Base-by-base conservation (phyloP, 768 basidiomycete genomes). In the Amyloporia xantha region DNA sequence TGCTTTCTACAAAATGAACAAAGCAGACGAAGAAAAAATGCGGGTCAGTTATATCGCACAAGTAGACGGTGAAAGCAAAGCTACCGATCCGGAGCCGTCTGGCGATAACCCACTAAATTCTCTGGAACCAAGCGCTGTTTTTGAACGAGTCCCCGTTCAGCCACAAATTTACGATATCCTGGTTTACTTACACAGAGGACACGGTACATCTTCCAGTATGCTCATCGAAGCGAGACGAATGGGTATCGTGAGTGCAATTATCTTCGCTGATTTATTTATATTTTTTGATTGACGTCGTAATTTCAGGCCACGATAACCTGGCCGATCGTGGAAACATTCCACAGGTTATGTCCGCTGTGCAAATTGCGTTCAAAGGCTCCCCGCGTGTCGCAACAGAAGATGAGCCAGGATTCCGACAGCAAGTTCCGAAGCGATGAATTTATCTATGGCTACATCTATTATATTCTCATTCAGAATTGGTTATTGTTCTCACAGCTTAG, bases 301-400 rank as follows among this genome's bases (percentile, higher is more conserved):
- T 43, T 35, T n/a, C 39, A 86, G 84, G 75, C 81, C 23, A 71
- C 70, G 20, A 75, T 86, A 47, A 84, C 83, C 6, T 86, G 82
- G 82, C 80, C 84, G 3, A 86, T 86, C 80, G 73, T 78, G 4
- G 84, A 86, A 60, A 73, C 78, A 30, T 86, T 85, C 63, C 68
- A 73, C 35, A 74, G 73, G 26, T 63, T 84, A 36, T 86, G 84
- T 55, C 84, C 83, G 0, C 50, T 72, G 19, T 76, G 74, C 63
- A 76, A 68, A 51, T 51, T 71, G 41, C 69, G 74, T 54, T 66
- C 62, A 47, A 75, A 53, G 55, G 62, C 15, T 26, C 17, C 11
- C n/a, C 42, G 24, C 49, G 54, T 10, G 35, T 39, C 3, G 39
- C 52, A 6, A 5, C 48, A 13, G 56, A 55, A 17, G 59, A 55